Evolutionary conservation across 2,329 filamentous ascomycete species (phyloP), one percentile per base, ranked within the genome.

Genomic region (Pseudogymnoascus sp.): DNA sequence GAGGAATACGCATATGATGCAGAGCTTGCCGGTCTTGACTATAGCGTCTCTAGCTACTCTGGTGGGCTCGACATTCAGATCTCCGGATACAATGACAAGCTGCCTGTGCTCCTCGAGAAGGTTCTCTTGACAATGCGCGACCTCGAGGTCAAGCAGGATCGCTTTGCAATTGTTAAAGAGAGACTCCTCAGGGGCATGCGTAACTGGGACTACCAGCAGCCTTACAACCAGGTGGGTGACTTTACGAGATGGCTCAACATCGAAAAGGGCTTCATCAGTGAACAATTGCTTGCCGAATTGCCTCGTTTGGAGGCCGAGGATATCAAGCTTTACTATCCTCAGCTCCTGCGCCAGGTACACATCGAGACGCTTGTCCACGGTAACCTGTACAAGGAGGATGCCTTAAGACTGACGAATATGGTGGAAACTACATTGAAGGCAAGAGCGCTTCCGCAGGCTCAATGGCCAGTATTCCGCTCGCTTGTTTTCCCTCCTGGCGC

Each of bases 1-100:
- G 89, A 90, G 60, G 92, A 97, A 72, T 97, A 96, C 73, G 90
- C 92, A 0, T 99, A 99, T 69, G 93, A 97, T 73, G 94, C 94
- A 0, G 92, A 97, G 70, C 82, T 99, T 62, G 91, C 94, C 6
- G 94, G 94, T 0, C 75, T 99, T 47, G 84, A 89, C 63, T 97
- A 97, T 71, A 85, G 82, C 38, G 83, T 97, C n/a, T 79, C 79
- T 3, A 81, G 88, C 25, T 88, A 90, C 69, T 80, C 82, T 3
- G 82, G 85, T 32, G 92, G 92, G 0, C 72, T 97, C 30, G 86
- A 89, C 62, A 77, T 97, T 39, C 85, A 88, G 12, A 83, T 97
- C 3, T 87, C 85, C 28, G 94, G 94, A 0, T 99, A 97, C 76
- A 99, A 97, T 67, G 94, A 99, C 74, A 99, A 99, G 77, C 85